Percentiles rank a stretch among this genome's conserved stretches.
phyloP scores from a whole-genome alignment of 1,284 basidiomycete species.

The Naganishia sp. region DNA sequence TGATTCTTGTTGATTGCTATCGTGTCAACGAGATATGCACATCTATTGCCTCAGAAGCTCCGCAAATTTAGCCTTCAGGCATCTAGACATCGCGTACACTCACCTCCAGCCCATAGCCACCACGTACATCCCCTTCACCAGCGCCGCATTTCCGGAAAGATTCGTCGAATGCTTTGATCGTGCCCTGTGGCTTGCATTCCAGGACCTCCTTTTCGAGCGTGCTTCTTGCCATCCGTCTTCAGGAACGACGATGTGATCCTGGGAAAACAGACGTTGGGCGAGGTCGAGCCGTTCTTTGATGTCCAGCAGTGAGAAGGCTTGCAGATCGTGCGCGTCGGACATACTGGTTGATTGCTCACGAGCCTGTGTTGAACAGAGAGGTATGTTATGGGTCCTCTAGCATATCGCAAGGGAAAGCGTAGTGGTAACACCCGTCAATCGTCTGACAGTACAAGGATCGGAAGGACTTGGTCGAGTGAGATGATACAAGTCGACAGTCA shows the following conservation, averaged over 20 bases:
- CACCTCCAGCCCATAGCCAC: conserved; percentile 11
- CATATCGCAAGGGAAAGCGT: no score
- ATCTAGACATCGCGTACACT: background rate
- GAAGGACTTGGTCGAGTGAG: no score
- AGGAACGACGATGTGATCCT: background rate
- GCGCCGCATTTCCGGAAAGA: conserved; percentile 12
- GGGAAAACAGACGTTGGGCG: background rate
- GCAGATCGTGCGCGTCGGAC: no score
- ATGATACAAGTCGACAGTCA: no score
- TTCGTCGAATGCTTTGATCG: background rate
- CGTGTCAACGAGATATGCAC: conserved; percentile 19
- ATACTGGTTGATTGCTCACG: no score
- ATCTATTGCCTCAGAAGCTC: conserved; percentile 1
- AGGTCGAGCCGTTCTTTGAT: conserved; percentile 5
- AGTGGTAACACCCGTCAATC: no score
- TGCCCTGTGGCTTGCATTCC: background rate
- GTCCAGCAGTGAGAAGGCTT: background rate
- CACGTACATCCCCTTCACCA: conserved; percentile 21
- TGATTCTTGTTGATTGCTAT: conserved; percentile 1
- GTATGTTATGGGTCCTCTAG: no score
- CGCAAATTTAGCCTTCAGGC: background rate
- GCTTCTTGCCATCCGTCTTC: background rate
- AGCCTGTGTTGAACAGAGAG: no score
- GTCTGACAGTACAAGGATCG: no score
- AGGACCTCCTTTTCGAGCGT: background rate